phyloP scores from a whole-genome alignment of 345 rosid genomes.

The Gossypium thurberi region DNA sequence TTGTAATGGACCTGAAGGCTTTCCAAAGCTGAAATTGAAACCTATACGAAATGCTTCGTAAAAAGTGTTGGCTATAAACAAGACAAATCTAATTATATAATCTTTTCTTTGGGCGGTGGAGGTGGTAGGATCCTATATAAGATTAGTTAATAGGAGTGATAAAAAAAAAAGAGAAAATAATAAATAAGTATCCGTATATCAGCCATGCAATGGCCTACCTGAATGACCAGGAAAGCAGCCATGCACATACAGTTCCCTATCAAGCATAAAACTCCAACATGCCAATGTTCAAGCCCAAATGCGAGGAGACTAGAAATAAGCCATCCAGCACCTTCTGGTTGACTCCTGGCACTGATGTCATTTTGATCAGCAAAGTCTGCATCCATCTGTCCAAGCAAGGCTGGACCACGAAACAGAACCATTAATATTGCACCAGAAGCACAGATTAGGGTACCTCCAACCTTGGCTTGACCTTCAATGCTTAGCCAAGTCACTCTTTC shows the following conservation, averaged over 20 bases:
- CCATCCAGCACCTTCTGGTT: constrained; percentile 91
- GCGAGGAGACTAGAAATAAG: constrained; percentile 49
- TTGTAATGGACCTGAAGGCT: background rate
- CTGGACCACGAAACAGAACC: constrained; percentile 86
- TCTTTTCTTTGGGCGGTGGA: background rate
- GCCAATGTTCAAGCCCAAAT: constrained; percentile 66
- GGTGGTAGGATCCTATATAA: background rate
- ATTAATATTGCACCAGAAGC: constrained; percentile 80
- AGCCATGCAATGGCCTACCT: constrained; percentile 40
- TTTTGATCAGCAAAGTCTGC: constrained; percentile 39
- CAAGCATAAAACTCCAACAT: constrained; percentile 90
- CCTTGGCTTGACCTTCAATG: constrained; percentile 86
- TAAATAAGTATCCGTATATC: background rate
- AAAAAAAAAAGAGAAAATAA: background rate
- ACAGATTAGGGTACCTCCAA: constrained; percentile 74
- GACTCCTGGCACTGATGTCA: constrained; percentile 76
- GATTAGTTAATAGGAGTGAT: background rate
- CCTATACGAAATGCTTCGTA: background rate
- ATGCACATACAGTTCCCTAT: constrained; percentile 95
- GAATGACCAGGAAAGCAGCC: constrained; percentile 90
- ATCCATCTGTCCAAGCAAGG: constrained; percentile 54
- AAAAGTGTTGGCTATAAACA: background rate
- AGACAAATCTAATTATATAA: background rate
- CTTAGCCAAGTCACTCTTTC: constrained; percentile 73
- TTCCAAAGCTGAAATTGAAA: background rate